Base-by-base conservation (phyloP, 306 rosid species). In the Arachis stenosperma region DNA sequence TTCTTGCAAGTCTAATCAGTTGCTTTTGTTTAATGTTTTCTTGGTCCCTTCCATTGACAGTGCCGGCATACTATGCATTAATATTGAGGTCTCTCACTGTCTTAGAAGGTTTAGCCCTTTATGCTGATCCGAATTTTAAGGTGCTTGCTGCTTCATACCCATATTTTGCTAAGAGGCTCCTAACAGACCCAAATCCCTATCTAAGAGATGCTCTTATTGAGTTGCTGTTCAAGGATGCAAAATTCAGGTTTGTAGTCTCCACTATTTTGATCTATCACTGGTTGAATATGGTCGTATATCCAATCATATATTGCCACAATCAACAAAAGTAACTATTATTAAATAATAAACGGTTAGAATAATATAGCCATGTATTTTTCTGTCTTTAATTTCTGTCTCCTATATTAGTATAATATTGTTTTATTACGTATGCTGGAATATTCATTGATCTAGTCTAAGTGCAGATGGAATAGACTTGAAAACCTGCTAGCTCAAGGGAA, bases 111-210 rank as follows among this genome's bases (percentile, higher is more conserved):
- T 81, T 93, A 72, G 97, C 98, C 14, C 90, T 93, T 67, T 81
- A 91, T 74, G 94, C 97, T 30, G 98, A 93, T 89, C 98, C 98
- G 13, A 86, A 93, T 85, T 93, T 91, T 83, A 93, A 91, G 96
- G 92, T 91, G 77, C 91, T 93, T 52, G 98, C 98, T 50, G 98
- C 98, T 61, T 93, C 98, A 22, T 93, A 93, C 78, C 98, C 98
- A 2, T 93, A 93, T 75, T 93, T 93, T 75, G 97, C 98, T 52
- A 93, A 93, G 82, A 86, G 98, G 86, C 98, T 93, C 50, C 84
- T 93, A 63, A 93, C 97, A 17, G 98, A 93, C 81, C 97, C 98
- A 78, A 93, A 88, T 84, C 98, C 98, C 54, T 93, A 93, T 76
- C 91, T 93, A 80, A 89, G 97, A 84, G 97, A 91, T 83, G 96